Base-by-base conservation (phyloP, 108 stramenopile genomes). In the Phaeodactylum tricornutum region DNA sequence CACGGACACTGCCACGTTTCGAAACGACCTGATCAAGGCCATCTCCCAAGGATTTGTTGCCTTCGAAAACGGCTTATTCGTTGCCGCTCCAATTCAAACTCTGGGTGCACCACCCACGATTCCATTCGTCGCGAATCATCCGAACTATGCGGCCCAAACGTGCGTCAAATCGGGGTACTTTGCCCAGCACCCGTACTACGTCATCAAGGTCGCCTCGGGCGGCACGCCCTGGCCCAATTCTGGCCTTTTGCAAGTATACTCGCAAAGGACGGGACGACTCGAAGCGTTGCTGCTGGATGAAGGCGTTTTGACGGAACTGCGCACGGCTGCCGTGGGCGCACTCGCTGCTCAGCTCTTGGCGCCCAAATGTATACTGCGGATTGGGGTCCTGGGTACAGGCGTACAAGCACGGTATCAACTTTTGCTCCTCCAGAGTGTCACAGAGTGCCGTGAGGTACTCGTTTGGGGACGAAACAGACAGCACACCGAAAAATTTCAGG, bases 311-410 rank as follows among this genome's bases (percentile, higher is more conserved):
- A 84, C 83, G 0, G 83, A 84, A 47, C 23, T 84, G 29, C 52
- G 83, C 41, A 84, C 83, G 5, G 83, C 79, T 39, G 83, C 83
- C 3, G 76, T 67, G 0, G 78, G 83, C n/a, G 83, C 83, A 0
- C 44, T 74, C n/a, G 75, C 71, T 11, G 63, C 73, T n/a, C 28
- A 59, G n/a, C 29, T 71, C 25, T 24, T 84, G 21, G 62, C 61
- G 21, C 75, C 77, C 1, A 34, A 50, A 23, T 29, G 24, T 2
- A 46, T 64, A 33, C 19, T 20, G 36, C 8, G 25, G 24, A 69
- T 84, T 50, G 83, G 83, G 3, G 64, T 84, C 7, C 23, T 84
- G 7, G 83, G 83, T 1, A 79, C 75, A 0, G 79, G 83, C 4
- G 45, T 77, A 8, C 83, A 84, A 50, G 83, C 83, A 11, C 23